Evolutionary conservation across 345 rosid genomes (phyloP).

Genomic region (Lenwebbia sp.): DNA sequence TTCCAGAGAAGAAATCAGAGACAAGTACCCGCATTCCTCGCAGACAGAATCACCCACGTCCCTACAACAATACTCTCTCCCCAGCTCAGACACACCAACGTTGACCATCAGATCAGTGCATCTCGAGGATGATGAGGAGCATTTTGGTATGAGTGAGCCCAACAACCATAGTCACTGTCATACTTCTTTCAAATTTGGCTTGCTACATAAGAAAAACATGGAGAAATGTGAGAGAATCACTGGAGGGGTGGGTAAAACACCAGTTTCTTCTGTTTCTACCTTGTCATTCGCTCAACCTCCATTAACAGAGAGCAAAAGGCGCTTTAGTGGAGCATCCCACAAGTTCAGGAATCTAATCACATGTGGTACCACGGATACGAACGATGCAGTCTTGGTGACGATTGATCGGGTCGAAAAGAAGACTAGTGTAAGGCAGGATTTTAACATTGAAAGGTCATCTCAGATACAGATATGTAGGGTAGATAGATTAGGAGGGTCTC

Average conservation of each 20-base stretch:
- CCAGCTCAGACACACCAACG: not conserved
- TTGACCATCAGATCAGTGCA: not conserved
- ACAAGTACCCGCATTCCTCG: not conserved
- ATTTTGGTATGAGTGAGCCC: not conserved
- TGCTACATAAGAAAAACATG: not conserved
- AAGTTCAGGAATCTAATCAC: constrained; percentile 32
- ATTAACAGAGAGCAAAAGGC: constrained; percentile 20
- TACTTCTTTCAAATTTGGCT: not conserved
- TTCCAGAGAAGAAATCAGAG: not conserved
- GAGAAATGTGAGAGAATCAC: not conserved
- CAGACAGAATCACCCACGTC: not conserved
- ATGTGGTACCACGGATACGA: constrained; percentile 41
- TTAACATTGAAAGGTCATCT: not conserved
- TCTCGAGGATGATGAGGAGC: not conserved
- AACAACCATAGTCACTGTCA: not conserved
- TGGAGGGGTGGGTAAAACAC: not conserved
- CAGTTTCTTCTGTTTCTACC: constrained; percentile 11
- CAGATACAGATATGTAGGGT: not conserved
- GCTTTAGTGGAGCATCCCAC: constrained; percentile 27
- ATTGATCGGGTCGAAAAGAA: constrained; percentile 5
- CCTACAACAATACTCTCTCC: not conserved
- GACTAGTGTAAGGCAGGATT: not conserved
- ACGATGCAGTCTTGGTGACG: constrained; percentile 32
- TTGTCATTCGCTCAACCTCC: constrained; percentile 7
- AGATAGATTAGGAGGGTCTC: not conserved